Base-by-base conservation (phyloP, 1,284 basidiomycete genomes). In the Boletus semigastroideus region DNA sequence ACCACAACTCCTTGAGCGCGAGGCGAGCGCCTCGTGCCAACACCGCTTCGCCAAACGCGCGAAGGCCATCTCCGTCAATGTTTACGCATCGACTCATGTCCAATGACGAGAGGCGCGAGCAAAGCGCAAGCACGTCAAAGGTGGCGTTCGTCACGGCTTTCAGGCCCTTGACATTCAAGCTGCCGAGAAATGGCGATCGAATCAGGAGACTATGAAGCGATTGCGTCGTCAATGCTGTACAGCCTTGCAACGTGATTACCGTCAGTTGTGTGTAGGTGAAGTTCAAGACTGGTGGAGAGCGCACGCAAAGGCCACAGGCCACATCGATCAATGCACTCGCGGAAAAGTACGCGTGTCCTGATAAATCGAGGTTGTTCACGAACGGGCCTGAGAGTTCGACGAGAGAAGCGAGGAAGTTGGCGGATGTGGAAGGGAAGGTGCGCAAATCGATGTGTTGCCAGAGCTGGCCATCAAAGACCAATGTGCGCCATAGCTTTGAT, bases 391-490 rank as follows among this genome's bases (percentile, higher is more conserved):
- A 81, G 11, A 67, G 63, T 43, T 75, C 63, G 36, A 80, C 72
- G 28, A 87, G 69, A 34, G 76, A 77, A 33, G 75, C 56, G 28
- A 91, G 61, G 40, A 83, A 69, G 28, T 67, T 64, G 36, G 74
- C 62, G 6, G 81, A 76, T n/a, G 87, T 63, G 46, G 75, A 71
- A 16, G 84, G 78, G 67, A 87, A 86, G 4, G 80, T 71, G 9
- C 70, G 77, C 36, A 90, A 74, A 64, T 89, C 77, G 36, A 92
- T 69, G 45, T 78, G 60, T 27, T 75, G 66, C 94, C 94, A 97
- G 16, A 96, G 77, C 65, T 94, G 89, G 9, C 94, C 94, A 66
- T 97, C 94, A 57, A 89, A 84, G 42, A 87, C 85, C 30, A 95
- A 82, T 7, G 74, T 66, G 48, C 80, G 83, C 93, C 94, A 98